Base-by-base conservation (phyloP, 176 grass and related monocot genomes). In the Phoenix dactylifera region DNA sequence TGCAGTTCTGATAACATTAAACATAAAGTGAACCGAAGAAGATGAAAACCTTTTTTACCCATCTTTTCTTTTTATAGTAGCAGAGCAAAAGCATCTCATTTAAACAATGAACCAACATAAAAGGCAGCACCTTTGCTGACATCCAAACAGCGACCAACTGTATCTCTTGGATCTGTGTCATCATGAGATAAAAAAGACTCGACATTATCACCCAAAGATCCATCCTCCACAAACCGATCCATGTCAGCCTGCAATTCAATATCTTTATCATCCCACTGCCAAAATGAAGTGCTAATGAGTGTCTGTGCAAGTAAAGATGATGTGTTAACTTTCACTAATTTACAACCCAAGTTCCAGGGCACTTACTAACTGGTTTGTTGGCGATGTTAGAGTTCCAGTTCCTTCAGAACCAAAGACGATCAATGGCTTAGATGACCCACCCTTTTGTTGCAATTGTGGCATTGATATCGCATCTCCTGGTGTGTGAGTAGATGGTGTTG, bases 161-260 rank as follows among this genome's bases (percentile, higher is more conserved):
- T 60, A 54, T 98, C 94, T 81, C 94, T 98, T 59, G 88, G 88
- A 80, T 98, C 94, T 51, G 86, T 81, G 26, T 98, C 94, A 86
- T 98, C 94, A 58, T 89, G 94, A 57, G 94, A 98, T 83, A 98
- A 67, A 86, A 93, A 98, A 57, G 94, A 98, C 69, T 98, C 94
- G 19, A 98, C 94, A 72, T 98, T 98, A 63, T 98, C 94, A 74
- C 92, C 93, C 64, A 98, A 81, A 29, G 89, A 80, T 18, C 81
- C 87, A 80, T 95, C 91, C 70, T 95, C 91, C 52, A 89, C 73
- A 74, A 95, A 90, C 63, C 72, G 86, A 62, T 98, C 94, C 61
- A 98, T 76, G 65, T 89, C 94, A 93, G 74, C 84, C 94, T 98
- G 69, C 19, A 85, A 82, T 67, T 55, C 15, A 60, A 60, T 26